Base-by-base conservation (phyloP, 1,284 basidiomycete genomes). In the Mycena citricolor region DNA sequence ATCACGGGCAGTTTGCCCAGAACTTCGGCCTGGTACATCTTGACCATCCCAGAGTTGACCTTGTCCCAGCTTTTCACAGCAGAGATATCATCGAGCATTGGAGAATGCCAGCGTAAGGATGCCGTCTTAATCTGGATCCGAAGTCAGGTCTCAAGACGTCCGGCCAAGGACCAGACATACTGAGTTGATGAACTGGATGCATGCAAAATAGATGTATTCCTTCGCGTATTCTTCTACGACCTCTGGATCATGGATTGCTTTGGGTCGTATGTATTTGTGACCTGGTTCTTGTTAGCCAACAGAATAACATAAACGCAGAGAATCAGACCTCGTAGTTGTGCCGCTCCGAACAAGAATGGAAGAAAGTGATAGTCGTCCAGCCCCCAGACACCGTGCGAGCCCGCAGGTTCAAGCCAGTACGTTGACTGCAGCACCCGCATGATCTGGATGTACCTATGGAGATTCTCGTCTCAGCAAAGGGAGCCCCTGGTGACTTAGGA, bases 41-140 rank as follows among this genome's bases (percentile, higher is more conserved):
- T 99, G 64, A 90, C 77, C 93, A 99, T 97, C 8, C 95, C 97
- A n/a, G 76, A 69, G 64, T 99, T 97, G 53, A 98, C 93, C 64
- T 98, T 98, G 60, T 89, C 84, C 94, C 94, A 98, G 2, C 91
- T 90, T 67, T 94, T 97, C 42, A 97, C 95, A 4, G 86, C 92
- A 0, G 93, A 95, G 49, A 99, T 99, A 62, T 98, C 95, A 61
- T 98, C 93, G 10, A 99, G 78, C 95, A 99, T 99, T 1, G 95
- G 97, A 1, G 93, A 97, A 68, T 99, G 97, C 97, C 95, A 99
- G 38, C 94, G 78, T 3, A 99, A 73, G 0, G 92, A 94, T 0
- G 94, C 94, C 0, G 94, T 94, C 66, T 99, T 98, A 59, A 97
- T 91, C 90, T 93, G 55, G 2, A 14, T 36, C n/a, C 26, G 5